Evolutionary conservation across 176 grass and related monocot genomes (phyloP), one percentile per base, ranked within the genome.

Genomic region (Phyllostachys edulis): DNA sequence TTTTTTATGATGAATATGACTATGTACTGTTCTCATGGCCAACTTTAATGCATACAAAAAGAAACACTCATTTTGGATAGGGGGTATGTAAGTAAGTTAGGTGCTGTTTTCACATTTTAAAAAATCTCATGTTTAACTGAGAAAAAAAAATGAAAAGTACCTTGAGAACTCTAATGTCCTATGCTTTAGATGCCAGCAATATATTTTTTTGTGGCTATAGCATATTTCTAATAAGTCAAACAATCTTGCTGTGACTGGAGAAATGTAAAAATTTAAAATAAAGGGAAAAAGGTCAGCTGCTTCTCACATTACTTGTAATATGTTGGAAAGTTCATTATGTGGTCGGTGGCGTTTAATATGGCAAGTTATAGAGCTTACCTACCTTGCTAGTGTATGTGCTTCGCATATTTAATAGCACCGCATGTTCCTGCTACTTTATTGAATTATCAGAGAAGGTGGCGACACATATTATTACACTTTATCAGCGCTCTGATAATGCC

Each of bases 251-350:
- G n/a, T 56, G 8, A 44, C 49, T 37, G 18, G 37, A 75, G 17
- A 75, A 56, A 56, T 21, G 52, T 21, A 56, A 56, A n/a, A 21
- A 54, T 34, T 34, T 2, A 34, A 34, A 34, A 34, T 34, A 74
- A 80, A 34, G 27, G 16, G 6, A 56, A 51, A 67, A 46, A 23
- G 13, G 17, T 56, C 36, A 80, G 51, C 37, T 57, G 37, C 47
- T 80, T 27, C 54, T 49, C 24, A 75, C 1, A 42, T 80, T 74
- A 74, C n/a, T 73, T 42, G 69, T 80, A 41, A n/a, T 75, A 54
- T 57, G 67, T 69, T 57, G 7, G 38, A 20, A 64, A 75, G 59
- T 63, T n/a, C 23, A 21, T 73, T 73, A 36, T 63, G 39, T 49
- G 55, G n/a, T 39, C 10, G 42, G 14, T 65, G 6, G 75, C 32